Base-by-base conservation (phyloP, 345 rosid species). In the Psidium guajava region DNA sequence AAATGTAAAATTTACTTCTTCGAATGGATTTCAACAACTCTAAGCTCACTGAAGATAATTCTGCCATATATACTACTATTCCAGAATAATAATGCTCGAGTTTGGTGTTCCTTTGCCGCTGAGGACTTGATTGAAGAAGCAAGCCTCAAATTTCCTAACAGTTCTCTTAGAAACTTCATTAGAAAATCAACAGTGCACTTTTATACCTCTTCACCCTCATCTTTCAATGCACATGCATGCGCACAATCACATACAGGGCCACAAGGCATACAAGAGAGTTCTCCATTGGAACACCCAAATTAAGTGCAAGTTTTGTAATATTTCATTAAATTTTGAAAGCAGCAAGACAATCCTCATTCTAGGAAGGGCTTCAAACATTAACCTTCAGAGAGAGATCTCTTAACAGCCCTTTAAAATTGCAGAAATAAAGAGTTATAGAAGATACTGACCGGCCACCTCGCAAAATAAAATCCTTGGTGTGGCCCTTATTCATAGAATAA, bases 381-480 rank as follows among this genome's bases (percentile, higher is more conserved):
- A 82, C 12, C 27, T 2, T 56, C 24, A 59, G 14, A 58, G 32
- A 57, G 52, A 57, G 61, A 56, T 8, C 69, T 25, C 32, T 82
- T 36, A 75, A 40, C 24, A 82, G 40, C 36, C 40, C 47, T 15
- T 20, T 14, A 84, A 9, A 47, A 84, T 49, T 51, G 40, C 22
- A 15, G 11, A 77, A 14, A 9, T 40, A 56, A 88, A 89, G 47
- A 85, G 16, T 82, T 56, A 57, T 75, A 64, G 86, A 81, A 84
- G 27, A 44, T 50, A 91, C 92, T 89, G 53, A 95, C 99, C 94
- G 88, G 86, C 96, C 95, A 83, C 98, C 93, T 86, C 89, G 94
- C 86, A 91, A 89, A 90, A 93, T 89, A 88, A 97, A 92, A 84
- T 96, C 98, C 84, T 91, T 92, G 56, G 84, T 94, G 85, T 90